A percentile compares a stretch with the other conserved stretches of the same genome.
These are phyloP conservation scores for Yamadazyma aaseri DNA, from an alignment of 1,139 yeast species.

Conservation along the genomic window DNA sequence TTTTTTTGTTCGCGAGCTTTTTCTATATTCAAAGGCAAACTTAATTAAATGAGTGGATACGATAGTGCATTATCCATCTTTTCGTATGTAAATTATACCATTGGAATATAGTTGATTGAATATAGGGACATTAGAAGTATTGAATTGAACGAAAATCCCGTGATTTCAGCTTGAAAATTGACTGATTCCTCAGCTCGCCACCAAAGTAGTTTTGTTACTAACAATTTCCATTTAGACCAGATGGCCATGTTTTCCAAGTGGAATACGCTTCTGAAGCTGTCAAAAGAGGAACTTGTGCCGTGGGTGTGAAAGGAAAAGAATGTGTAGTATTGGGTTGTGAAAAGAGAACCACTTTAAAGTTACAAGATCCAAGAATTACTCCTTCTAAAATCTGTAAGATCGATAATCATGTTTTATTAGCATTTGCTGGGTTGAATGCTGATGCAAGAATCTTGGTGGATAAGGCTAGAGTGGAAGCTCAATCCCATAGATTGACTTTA, in stretches of 20 bases:
- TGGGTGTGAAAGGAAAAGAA: conserved; percentile 89
- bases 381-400: conserved; percentile 91
- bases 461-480: conserved; percentile 95
- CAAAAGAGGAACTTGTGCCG: conserved; percentile 97
- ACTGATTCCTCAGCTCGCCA: neutral
- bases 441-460: conserved; percentile 95
- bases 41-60: conserved; percentile 92
- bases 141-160: too few species aligned
- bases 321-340: conserved; percentile 95
- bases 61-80: conserved; percentile 98
- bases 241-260: conserved; percentile 98
- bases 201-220: conserved; percentile 10
- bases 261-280: conserved; percentile 98
- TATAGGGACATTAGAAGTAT: too few species aligned
- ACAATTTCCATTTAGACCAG: conserved; percentile 60
- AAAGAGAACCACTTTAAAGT: conserved; percentile 88
- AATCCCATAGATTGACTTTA: conserved; percentile 87
- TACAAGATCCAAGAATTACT: conserved; percentile 94
- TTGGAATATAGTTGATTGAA: too few species aligned
- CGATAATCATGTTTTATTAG: conserved; percentile 86
- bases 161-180: conserved; percentile 1
- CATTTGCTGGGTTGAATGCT: conserved; percentile 97
- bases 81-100: conserved; percentile 80
- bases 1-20: conserved; percentile 2
- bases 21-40: conserved; percentile 5